Percentiles rank a stretch among this genome's conserved stretches.
Conservation (phyloP, 208 protist species). For the Leptomonas seymouri region DNA sequence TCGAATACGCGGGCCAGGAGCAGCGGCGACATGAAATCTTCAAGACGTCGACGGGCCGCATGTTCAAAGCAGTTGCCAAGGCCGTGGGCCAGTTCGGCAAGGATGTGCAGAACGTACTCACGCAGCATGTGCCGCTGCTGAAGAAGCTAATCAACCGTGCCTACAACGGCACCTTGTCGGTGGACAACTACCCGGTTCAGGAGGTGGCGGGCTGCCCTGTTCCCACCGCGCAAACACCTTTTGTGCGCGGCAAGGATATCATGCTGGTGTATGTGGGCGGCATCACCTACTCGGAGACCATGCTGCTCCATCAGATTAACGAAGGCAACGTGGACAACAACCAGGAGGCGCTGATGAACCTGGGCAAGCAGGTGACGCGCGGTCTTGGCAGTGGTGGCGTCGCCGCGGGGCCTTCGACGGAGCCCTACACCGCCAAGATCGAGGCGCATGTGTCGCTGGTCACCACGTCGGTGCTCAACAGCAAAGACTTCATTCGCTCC, state of each 20-base stretch:
- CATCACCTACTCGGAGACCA: slow-evolving; percentile 81
- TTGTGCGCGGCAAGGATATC: slow-evolving; percentile 80
- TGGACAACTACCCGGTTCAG: slow-evolving; percentile 69
- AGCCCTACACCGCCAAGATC: slow-evolving; percentile 84
- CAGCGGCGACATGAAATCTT: slow-evolving; percentile 79
- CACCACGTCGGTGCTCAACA: slow-evolving; percentile 82
- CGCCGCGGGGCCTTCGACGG: slow-evolving; percentile 33
- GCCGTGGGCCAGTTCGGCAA: slow-evolving; percentile 83
- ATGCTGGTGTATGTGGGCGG: slow-evolving; percentile 84
- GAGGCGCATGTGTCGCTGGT: slow-evolving; percentile 75
- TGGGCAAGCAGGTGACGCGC: slow-evolving; percentile 68
- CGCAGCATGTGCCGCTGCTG: slow-evolving; percentile 95
- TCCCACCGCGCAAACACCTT: slow-evolving; percentile 45
- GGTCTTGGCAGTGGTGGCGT: slow-evolving; percentile 38
- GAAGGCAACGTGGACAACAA: slow-evolving; percentile 81
- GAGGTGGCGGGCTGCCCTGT: slow-evolving; percentile 68
- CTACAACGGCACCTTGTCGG: slow-evolving; percentile 81
- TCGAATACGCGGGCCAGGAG: slow-evolving; percentile 69
- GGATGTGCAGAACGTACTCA: slow-evolving; percentile 97
- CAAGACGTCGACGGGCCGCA: slow-evolving; percentile 64
- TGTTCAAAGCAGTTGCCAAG: slow-evolving; percentile 81
- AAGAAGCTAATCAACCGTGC: slow-evolving; percentile 87
- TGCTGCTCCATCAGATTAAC: slow-evolving; percentile 79
- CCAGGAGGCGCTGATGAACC: slow-evolving; percentile 77
- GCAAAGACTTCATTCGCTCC: slow-evolving; percentile 76